Evolutionary conservation across 75 land plant genomes (phyloP), one percentile per base, ranked within the genome.

Genomic region (Larix kaempferi): DNA sequence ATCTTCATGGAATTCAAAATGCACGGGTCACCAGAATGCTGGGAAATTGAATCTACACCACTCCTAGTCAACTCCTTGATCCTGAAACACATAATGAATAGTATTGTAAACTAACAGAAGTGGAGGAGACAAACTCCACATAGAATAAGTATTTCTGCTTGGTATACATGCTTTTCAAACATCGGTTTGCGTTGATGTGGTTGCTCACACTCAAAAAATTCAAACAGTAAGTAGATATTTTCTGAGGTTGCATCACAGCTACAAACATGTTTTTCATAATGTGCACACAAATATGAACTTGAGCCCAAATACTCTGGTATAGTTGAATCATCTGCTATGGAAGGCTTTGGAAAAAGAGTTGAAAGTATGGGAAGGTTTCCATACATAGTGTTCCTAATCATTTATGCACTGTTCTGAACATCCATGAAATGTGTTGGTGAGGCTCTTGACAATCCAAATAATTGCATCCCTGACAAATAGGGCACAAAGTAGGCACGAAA

Each of bases 401-500:
- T 56, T 57, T 11, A 22, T 26, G 19, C 44, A 11, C 76, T 10
- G 59, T 56, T 64, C 65, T 44, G n/a, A 65, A 8, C 39, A 66
- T 23, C 23, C 52, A 54, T 60, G 19, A 16, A 57, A 57, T 19
- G 2, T 57, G 59, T 15, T 57, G 59, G 4, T 15, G 19, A 57
- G 27, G 74, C 23, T 23, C 54, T 25, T 29, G 16, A 23, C 55
- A 78, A 59, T 16, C 82, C 84, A 79, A 88, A 93, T 13, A 93
- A 78, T 69, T 90, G 96, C 39, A 93, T 83, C 16, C 89, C 96
- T 27, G 93, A 93, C 33, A 93, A 78, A 73, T 77, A 91, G 3
- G 96, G 96, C 17, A 89, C 90, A 83, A 91, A 91, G 77, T 89
- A 88, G 57, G 91, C 93, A 63, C 78, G 76, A 75, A 77, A 88